A percentile compares a stretch with the other conserved stretches of the same genome.
Conservation (phyloP, 441 rosid genomes). For the Bocquillonia castaneifolia region DNA sequence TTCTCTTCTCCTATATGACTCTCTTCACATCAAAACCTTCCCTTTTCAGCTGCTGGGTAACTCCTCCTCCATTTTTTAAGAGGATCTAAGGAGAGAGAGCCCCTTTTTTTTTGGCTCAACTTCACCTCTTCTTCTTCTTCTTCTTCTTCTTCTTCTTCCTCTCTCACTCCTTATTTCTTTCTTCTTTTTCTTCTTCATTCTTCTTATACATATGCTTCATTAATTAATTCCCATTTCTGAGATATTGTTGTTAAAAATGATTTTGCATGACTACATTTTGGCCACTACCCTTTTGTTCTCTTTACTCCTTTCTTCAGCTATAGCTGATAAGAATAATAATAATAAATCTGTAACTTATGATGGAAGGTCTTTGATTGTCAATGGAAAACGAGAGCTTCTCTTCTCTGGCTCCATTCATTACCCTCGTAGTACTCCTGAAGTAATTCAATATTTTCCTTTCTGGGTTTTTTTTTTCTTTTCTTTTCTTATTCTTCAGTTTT, state of each 20-base stretch:
- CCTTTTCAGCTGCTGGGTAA: conserved; percentile 24
- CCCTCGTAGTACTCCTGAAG: conserved; percentile 87
- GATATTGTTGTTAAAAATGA: neutral
- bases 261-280: conserved; percentile 6
- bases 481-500: neutral
- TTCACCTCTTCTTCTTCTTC: neutral
- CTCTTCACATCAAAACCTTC: conserved; percentile 10
- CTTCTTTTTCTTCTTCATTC: neutral
- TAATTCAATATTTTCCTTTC: conserved; percentile 14
- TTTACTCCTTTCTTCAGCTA: conserved; percentile 27
- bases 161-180: neutral
- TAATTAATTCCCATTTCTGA: neutral
- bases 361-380: conserved; percentile 61
- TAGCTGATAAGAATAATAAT: conserved; percentile 1
- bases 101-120: conserved; percentile 5
- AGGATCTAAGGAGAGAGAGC: conserved; percentile 18
- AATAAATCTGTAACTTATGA: conserved; percentile 50
- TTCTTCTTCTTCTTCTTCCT: neutral
- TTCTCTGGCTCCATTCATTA: conserved; percentile 92
- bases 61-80: conserved; percentile 20
- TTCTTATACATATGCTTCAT: neutral
- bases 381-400: conserved; percentile 74
- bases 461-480: neutral
- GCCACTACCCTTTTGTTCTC: neutral
- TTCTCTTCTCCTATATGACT: conserved; percentile 26